Evolutionary conservation across 352 stramenopile species (phyloP).

Genomic region (Pythium sukuiense): DNA sequence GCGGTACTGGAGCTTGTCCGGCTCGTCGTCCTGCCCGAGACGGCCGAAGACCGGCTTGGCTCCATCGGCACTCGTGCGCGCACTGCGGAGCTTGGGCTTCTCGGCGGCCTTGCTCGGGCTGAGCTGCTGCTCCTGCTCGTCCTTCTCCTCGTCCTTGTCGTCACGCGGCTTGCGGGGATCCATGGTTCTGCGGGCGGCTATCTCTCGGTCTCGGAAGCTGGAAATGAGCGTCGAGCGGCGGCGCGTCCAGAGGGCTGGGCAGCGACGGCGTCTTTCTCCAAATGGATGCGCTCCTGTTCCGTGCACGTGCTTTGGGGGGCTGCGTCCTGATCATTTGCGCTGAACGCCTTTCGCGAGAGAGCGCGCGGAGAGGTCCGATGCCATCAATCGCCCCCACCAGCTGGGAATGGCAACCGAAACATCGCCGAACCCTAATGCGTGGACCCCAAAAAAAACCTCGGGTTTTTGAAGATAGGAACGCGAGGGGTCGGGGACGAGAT

Average conservation of each 20-base stretch:
- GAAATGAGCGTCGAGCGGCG: constrained; percentile 5
- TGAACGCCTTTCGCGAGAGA: constrained; percentile 10
- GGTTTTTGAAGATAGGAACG: background rate
- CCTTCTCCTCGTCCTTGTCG: constrained; percentile 26
- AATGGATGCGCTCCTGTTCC: constrained; percentile 25
- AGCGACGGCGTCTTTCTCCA: constrained; percentile 18
- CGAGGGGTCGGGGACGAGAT: background rate
- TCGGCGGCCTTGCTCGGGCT: constrained; percentile 10
- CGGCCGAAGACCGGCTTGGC: constrained; percentile 36
- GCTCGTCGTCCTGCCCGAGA: constrained; percentile 46
- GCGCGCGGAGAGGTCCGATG: constrained; percentile 15
- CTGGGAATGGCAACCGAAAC: constrained; percentile 11
- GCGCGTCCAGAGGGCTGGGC: background rate
- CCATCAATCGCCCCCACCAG: constrained; percentile 24
- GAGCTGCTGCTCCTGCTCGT: constrained; percentile 26
- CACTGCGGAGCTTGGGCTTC: constrained; percentile 11
- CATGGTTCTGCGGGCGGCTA: constrained; percentile 10
- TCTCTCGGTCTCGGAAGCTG: background rate
- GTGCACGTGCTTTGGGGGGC: constrained; percentile 20
- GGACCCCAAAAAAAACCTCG: constrained; percentile 8
- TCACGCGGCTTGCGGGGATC: constrained; percentile 25
- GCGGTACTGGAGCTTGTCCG: constrained; percentile 48
- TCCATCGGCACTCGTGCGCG: constrained; percentile 1
- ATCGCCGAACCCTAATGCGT: background rate
- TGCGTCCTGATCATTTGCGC: constrained; percentile 6